Base-by-base conservation (phyloP, 2,329 filamentous ascomycete genomes). In the Pestalotiopsis sp. region DNA sequence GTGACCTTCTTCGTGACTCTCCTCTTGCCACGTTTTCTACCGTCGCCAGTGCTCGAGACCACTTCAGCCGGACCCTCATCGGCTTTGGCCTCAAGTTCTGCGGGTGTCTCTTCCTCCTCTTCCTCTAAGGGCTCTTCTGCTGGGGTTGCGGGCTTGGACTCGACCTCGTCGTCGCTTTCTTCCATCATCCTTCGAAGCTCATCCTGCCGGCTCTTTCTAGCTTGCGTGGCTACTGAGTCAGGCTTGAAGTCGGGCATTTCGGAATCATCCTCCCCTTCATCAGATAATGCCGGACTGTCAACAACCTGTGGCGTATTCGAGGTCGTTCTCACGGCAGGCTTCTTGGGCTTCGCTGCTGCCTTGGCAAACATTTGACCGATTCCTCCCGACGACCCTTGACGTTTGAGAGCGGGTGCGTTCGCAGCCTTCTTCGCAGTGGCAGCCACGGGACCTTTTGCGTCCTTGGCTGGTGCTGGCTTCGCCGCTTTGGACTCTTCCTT, bases 361-460 rank as follows among this genome's bases (percentile, higher is more conserved):
- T 76, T 78, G 31, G 77, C 77, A 69, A 79, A 79, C 77, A 79
- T 78, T 68, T 79, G 76, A 13, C 76, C 72, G 61, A 79, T 79
- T 17, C 77, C 76, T 12, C 66, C 68, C 4, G 77, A 78, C 13
- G 77, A 77, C 14, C 69, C 72, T 68, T 79, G 76, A 68, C 87
- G 88, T 75, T 93, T 93, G 2, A 86, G 72, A 0, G 79, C 62
- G 17, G 81, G 73, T 4, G 76, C 72, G 3, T 73, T 69, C 7
- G 75, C 68, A 3, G 76, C 67, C 64, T 83, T 84, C 74, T 85
- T 86, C 11, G 80, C 75, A n/a, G 80, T 74, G 11, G 80, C 78
- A 6, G 80, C 75, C 12, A 77, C 71, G 0, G 75, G n/a, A 11
- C 62, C 38, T 7, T 68, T 70, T 1, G 75, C 45, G 20, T 74